A percentile compares a stretch with the other conserved stretches of the same genome.
Conservation (phyloP, 306 rosid genomes). For the Cyclanthera cordifolia region DNA sequence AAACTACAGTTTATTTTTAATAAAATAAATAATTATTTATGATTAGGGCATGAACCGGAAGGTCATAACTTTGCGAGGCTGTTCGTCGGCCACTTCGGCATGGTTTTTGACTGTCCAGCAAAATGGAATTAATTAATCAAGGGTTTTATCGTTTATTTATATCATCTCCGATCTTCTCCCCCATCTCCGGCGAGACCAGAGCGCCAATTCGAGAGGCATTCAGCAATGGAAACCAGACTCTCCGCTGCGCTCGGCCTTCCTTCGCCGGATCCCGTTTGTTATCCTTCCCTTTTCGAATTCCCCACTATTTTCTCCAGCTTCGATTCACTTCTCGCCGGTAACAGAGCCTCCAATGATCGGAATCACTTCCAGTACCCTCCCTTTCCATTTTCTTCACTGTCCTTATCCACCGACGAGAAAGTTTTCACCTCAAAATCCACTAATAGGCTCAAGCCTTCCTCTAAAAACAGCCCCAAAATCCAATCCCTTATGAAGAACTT, state of each 20-base stretch:
- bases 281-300: constrained; percentile 16
- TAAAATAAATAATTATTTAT: neutral
- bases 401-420: constrained; percentile 26
- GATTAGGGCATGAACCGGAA: too few species aligned
- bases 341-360: neutral
- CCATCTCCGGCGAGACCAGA: neutral
- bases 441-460: constrained; percentile 24
- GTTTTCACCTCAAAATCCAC: constrained; percentile 7
- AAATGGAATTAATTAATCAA: neutral
- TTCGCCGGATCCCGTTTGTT: constrained; percentile 22
- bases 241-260: constrained; percentile 63
- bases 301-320: constrained; percentile 35
- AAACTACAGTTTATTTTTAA: neutral
- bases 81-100: too few species aligned
- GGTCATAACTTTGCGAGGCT: too few species aligned
- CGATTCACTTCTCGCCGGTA: constrained; percentile 20
- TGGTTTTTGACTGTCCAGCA: too few species aligned
- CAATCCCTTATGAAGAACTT: constrained; percentile 39
- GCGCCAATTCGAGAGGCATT: neutral
- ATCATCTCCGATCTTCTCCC: neutral
- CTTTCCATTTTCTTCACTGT: constrained; percentile 30
- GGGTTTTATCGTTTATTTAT: neutral
- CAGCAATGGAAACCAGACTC: constrained; percentile 55
- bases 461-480: constrained; percentile 19
- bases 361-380: neutral